Conservation (phyloP, 306 rosid species). For the Cucumis melo region DNA sequence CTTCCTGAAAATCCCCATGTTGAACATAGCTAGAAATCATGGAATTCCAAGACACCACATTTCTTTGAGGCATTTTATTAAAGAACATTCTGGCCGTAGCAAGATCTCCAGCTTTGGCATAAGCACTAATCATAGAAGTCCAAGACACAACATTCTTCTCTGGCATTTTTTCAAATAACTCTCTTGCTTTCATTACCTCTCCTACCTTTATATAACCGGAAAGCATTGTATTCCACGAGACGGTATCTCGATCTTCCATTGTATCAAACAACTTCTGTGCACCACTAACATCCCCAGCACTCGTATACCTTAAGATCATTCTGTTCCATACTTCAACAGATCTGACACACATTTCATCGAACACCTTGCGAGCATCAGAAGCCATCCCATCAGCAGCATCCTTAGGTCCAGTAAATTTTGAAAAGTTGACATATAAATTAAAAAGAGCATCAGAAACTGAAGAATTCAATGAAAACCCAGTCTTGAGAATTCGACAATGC, state of each 20-base stretch:
- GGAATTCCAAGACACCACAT: slow-evolving; percentile 19
- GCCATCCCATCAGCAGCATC: neutral
- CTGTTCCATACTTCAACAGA: slow-evolving; percentile 8
- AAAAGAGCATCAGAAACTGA: slow-evolving; percentile 15
- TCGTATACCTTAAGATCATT: slow-evolving; percentile 1
- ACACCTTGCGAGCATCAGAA: slow-evolving; percentile 12
- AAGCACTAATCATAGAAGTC: slow-evolving; percentile 15
- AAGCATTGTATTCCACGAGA: slow-evolving; percentile 18
- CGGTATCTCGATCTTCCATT: slow-evolving; percentile 12
- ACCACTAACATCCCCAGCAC: slow-evolving; percentile 5
- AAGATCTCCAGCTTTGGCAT: slow-evolving; percentile 13
- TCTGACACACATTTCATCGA: slow-evolving; percentile 8
- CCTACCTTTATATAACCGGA: slow-evolving; percentile 8
- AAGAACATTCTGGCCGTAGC: slow-evolving; percentile 11
- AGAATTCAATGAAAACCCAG: slow-evolving; percentile 5
- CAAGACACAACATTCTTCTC: slow-evolving; percentile 19
- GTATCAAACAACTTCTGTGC: slow-evolving; percentile 13
- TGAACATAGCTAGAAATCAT: slow-evolving; percentile 18
- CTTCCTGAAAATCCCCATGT: slow-evolving; percentile 5
- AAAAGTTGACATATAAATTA: slow-evolving; percentile 1
- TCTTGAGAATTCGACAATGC: slow-evolving; percentile 11
- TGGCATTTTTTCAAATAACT: slow-evolving; percentile 11
- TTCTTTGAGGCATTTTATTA: slow-evolving; percentile 17
- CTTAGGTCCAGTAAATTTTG: neutral
- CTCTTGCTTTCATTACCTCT: slow-evolving; percentile 7